Evolutionary conservation across 768 basidiomycete genomes (phyloP), one percentile per base, ranked within the genome.

Genomic region (Mycena vulgaris): DNA sequence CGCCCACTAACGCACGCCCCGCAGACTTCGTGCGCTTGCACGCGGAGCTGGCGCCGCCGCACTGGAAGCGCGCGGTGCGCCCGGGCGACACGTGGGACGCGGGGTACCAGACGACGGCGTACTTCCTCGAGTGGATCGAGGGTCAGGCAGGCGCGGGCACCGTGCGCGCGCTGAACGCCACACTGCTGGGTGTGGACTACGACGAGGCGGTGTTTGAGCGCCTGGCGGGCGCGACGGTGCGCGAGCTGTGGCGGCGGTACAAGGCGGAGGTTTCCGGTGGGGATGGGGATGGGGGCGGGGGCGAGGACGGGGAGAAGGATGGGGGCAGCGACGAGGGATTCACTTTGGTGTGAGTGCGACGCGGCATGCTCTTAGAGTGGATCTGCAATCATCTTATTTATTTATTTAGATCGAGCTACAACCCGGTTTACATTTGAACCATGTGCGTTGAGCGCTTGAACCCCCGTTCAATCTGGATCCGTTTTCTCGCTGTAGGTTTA

Each of bases 21-120:
- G 30, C 25, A 91, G 94, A 95, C 77, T 95, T 87, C 79, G 92
- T 95, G 37, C 89, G 94, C 63, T 80, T 93, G 35, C 84, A 85
- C 45, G 87, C 88, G 10, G 85, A 84, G 2, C 83, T 89, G 30
- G 82, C 78, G 0, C 92, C 94, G 2, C 93, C 92, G 9, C 93
- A 95, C 74, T 95, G 94, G 94, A 83, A 80, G 53, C 83, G 82
- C 33, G 77, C 78, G 3, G 81, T 78, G 69, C 85, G 82, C 6
- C 39, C 55, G 19, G 30, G 33, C 8, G 85, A 85, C 48, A 80
- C 77, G 33, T 95, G 94, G 94, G 93, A 95, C 69, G 89, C 86
- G 23, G 94, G 94, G 17, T 95, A 95, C 78, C 88, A 89, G 45
- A 85, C 83, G 30, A 95, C 93, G 2, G 93, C 86, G 2, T 94